Percentiles rank a stretch among this genome's conserved stretches.
phyloP scores from a whole-genome alignment of 345 rosid genomes.

The Eucalyptus pauciflora region DNA sequence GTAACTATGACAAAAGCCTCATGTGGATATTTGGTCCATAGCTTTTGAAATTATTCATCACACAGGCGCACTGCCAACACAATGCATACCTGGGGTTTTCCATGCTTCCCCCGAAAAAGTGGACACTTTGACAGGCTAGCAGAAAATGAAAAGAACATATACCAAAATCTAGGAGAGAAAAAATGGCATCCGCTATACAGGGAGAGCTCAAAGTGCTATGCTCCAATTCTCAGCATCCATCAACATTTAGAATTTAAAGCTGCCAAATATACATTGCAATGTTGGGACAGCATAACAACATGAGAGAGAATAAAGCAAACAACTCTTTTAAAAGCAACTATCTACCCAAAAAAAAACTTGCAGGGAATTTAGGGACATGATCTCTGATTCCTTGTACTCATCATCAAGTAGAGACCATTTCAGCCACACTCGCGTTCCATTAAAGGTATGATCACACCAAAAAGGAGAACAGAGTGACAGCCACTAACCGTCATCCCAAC shows the following conservation, averaged over 20 bases:
- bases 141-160: background rate
- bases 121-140: background rate
- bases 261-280: background rate
- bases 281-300: background rate
- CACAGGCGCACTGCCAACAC: background rate
- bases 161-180: background rate
- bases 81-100: background rate
- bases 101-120: background rate
- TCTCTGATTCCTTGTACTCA: background rate
- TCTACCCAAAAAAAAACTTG: background rate
- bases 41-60: background rate
- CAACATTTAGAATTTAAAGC: background rate
- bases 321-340: background rate
- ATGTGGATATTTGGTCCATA: background rate
- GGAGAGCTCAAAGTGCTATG: background rate
- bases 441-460: background rate
- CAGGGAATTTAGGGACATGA: background rate
- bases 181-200: background rate
- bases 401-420: background rate
- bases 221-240: background rate
- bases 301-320: background rate
- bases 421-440: background rate
- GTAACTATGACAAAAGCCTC: background rate
- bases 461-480: background rate
- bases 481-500: background rate